Evolutionary conservation across 108 stramenopile genomes (phyloP), one percentile per base, ranked within the genome.

Genomic region (Ochromonas danica): DNA sequence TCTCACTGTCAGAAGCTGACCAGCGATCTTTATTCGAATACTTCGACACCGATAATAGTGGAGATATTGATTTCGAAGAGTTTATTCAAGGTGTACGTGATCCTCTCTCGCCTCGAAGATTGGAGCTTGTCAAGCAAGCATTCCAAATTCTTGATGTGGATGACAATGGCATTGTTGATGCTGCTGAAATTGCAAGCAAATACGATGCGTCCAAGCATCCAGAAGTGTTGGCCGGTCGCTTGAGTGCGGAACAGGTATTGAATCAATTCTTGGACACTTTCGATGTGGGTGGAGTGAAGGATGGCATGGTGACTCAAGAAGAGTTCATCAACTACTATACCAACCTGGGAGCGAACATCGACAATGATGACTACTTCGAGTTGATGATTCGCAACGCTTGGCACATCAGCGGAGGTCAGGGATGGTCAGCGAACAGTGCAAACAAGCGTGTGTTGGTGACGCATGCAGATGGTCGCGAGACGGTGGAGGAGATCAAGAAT

Each of bases 51-150:
- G 85, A 88, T 77, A 28, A 85, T 38, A 62, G 77, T 14, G 85
- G 83, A 27, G 27, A 17, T 25, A 38, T 89, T 61, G 61, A 71
- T 83, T 86, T 84, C 60, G 88, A 89, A 27, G 88, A 89, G 87
- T 86, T 89, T 65, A 31, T 86, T 22, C 79, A 78, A 43, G 79
- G 79, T 40, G 27, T 86, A 28, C 60, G 85, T 14, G 85, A 79
- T 3, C 79, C 82, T 61, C 39, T 86, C 70, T 62, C 25, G 0
- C 40, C 40, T 27, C 40, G 77, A 22, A 35, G 85, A 6, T 22
- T 43, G 22, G 33, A 42, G 1, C 65, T 83, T 10, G 82, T 86
- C 0, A 67, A 71, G 3, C 38, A 63, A 61, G 85, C 85, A 28
- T 86, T 82, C 57, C 51, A 77, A 2, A 38, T 42, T 40, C 42